Evolutionary conservation across 306 rosid species (phyloP), one percentile per base, ranked within the genome.

Genomic region (Delonix regia): DNA sequence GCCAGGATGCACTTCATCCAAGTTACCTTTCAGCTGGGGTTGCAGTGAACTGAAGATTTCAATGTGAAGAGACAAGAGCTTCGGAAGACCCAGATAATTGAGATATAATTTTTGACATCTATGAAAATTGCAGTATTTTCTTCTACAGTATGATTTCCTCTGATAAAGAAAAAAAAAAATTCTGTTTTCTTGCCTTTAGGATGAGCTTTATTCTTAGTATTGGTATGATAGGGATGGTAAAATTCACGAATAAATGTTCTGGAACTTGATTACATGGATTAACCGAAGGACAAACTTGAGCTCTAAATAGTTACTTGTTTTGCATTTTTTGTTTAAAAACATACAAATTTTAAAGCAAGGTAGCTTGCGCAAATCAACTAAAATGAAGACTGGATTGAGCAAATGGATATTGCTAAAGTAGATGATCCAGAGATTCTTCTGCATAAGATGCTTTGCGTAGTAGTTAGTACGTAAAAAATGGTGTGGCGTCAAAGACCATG

Each of bases 21-120:
- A 80, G 71, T 78, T 87, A 22, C 88, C 83, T 94, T 8, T 85
- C 98, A 25, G 87, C 98, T 56, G 94, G 85, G 89, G 94, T 94
- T 83, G 89, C 92, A 41, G 97, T 89, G 71, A 94, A 76, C 74
- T 88, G 90, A 92, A 25, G 64, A 76, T 52, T 49, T 56, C 38
- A 74, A 66, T 34, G 39, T 61, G 30, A 25, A 74, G 73, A 5
- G 77, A 59, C 41, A 65, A 44, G 59, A 83, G 73, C 82, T 64
- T 82, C 64, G 59, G 74, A 39, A 76, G 86, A 78, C 53, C 34
- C 56, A 21, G 53, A 56, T 65, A 71, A 65, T 81, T 75, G 74
- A 22, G 39, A 28, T 82, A 38, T 47, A 64, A 85, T 47, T 82
- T 81, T 76, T 79, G 38, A 48, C 69, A 28, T 74, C 60, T 53